A percentile compares a stretch with the other conserved stretches of the same genome.
Evolutionary conservation across 2,329 filamentous ascomycete species (phyloP).

Genomic region (Lasiodiplodia citricola): DNA sequence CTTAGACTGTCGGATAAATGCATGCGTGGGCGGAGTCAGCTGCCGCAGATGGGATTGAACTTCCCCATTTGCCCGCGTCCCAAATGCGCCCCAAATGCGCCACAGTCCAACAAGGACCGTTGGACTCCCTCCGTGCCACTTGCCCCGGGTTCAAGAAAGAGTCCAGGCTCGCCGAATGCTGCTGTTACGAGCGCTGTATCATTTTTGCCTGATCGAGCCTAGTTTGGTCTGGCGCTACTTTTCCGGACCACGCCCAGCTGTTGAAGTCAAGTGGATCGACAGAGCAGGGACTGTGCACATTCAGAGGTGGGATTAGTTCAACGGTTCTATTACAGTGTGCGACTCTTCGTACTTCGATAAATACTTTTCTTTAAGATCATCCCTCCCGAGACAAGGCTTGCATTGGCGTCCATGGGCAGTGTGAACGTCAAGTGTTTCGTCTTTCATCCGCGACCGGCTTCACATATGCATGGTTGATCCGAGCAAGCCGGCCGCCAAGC

Average conservation of each 20-base stretch:
- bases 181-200: background rate
- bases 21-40: background rate
- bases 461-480: too few relatives aligned
- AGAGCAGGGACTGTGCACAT: too few relatives aligned
- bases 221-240: background rate
- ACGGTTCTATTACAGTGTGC: too few relatives aligned
- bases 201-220: background rate
- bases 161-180: background rate
- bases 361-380: too few relatives aligned
- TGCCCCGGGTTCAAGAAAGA: background rate
- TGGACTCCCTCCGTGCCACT: background rate
- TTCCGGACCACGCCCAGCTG: background rate
- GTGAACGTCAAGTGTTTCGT: too few relatives aligned
- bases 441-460: too few relatives aligned
- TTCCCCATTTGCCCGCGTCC: background rate
- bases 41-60: background rate
- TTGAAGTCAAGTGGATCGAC: background rate
- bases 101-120: background rate
- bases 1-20: background rate
- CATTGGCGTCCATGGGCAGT: too few relatives aligned
- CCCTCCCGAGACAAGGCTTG: too few relatives aligned
- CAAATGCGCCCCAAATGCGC: background rate
- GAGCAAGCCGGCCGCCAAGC: too few relatives aligned
- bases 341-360: too few relatives aligned
- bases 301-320: too few relatives aligned